Evolutionary conservation across 164 flowering plant genomes (phyloP).

Genomic region (Liquidambar formosana): DNA sequence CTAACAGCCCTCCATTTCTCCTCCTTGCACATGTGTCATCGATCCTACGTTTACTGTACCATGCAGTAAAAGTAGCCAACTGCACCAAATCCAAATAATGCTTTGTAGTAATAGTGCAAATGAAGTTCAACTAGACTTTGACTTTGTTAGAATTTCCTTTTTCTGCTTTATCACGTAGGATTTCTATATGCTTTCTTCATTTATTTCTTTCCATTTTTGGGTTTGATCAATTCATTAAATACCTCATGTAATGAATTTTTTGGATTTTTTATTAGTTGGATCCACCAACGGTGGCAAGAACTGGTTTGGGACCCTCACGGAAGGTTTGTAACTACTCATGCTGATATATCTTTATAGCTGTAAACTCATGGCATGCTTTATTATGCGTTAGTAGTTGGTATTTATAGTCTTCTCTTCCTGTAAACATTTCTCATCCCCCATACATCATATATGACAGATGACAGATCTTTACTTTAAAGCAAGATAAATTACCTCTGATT

Average conservation of each 20-base stretch:
- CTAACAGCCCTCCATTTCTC: too few species aligned
- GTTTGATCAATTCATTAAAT: background rate
- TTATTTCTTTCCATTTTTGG: background rate
- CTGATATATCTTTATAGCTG: background rate
- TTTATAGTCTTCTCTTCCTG: too few species aligned
- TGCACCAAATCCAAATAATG: too few species aligned
- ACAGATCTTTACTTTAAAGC: too few species aligned
- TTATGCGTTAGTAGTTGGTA: background rate
- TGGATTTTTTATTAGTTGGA: slow-evolving; percentile 37
- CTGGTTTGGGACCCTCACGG: slow-evolving; percentile 61
- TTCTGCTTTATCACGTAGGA: background rate
- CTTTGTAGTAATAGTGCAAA: background rate
- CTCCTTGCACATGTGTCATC: too few species aligned
- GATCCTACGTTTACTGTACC: too few species aligned
- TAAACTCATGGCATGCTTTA: background rate
- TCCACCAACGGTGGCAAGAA: slow-evolving; percentile 52
- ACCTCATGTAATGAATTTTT: slow-evolving; percentile 8
- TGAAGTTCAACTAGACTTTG: slow-evolving; percentile 1
- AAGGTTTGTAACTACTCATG: slow-evolving; percentile 46
- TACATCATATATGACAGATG: too few species aligned
- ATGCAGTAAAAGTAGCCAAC: too few species aligned
- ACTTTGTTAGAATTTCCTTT: background rate
- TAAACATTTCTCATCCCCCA: too few species aligned
- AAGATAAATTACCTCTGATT: too few species aligned
- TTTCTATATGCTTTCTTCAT: background rate